Base-by-base conservation (phyloP, 2,329 filamentous ascomycete species). In the Fusarium napiforme region DNA sequence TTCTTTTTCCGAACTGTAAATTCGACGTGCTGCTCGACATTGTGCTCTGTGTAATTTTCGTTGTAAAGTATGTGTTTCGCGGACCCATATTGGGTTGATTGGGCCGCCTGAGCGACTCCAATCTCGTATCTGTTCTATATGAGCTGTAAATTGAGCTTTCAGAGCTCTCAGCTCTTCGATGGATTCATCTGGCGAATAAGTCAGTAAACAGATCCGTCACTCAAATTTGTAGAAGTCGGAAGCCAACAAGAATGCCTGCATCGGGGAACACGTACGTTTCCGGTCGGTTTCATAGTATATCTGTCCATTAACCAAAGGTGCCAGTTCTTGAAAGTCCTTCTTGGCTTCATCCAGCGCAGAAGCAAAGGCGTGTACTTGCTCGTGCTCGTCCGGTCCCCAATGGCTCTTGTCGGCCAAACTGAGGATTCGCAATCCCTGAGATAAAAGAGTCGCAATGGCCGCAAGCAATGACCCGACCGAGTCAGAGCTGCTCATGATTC, bases 341-440 rank as follows among this genome's bases (percentile, higher is more conserved):
- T 87, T 88, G 63, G 89, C 89, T 73, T 89, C 87, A 77, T 90
- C 87, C 58, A 91, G 83, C n/a, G 85, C 83, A 40, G 84, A 82
- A 75, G 89, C 86, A 60, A 91, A 82, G 55, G 87, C 85, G 64
- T 85, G 86, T 64, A 87, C 79, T 81, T 90, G 89, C 77, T 90
- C 88, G 77, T 88, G 86, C 82, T 90, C 88, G 83, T 90, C 88
- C 28, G 84, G 82, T 1, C 85, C 87, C 89, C 89, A 90, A 69
- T 87, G 85, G 49, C 85, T 84, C 81, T 89, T 90, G 79, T 90
- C 88, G 75, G 88, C 85, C 73, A 88, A 84, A 81, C 84, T 84
- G 77, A 90, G 82, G 73, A 86, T 86, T 77, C 87, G 87, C 74
- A 89, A 80, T 66, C 84, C 85, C 72, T 89, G 86, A 77, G 83